Conservation (phyloP, 2,329 filamentous ascomycete species). For the Cytospora mali region DNA sequence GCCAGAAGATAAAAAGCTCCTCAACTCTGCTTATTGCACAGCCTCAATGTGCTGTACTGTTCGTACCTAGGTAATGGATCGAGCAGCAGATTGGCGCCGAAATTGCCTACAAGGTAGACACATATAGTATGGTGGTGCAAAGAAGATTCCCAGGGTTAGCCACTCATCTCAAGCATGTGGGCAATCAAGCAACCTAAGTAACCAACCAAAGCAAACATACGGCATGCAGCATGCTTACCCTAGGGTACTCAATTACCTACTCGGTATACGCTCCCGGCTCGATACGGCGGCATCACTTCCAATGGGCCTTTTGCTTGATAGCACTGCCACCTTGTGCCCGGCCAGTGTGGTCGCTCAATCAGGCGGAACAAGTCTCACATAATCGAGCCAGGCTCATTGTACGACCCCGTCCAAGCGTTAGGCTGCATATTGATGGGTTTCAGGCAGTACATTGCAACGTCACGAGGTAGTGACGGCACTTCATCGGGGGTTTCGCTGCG, state of each 20-base stretch:
- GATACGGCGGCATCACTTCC: not conserved
- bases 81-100: not conserved
- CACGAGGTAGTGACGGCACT: not conserved
- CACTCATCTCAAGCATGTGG: too few species aligned
- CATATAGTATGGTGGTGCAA: too few species aligned
- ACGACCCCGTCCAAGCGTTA: not conserved
- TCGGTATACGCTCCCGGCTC: too few species aligned
- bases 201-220: too few species aligned
- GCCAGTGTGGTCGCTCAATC: not conserved
- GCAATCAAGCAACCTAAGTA: too few species aligned
- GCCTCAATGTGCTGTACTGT: not conserved
- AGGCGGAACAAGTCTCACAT: too few species aligned
- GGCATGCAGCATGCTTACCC: too few species aligned
- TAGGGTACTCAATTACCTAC: too few species aligned
- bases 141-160: too few species aligned
- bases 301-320: not conserved
- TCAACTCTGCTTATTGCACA: not conserved
- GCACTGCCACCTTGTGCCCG: not conserved
- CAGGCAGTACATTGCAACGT: not conserved
- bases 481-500: not conserved
- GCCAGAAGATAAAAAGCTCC: not conserved
- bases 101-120: too few species aligned
- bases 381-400: not conserved
- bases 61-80: not conserved
- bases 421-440: not conserved